These are phyloP conservation scores for Starmerella khaoyaiensis DNA, from an alignment of 805 yeast species.

Conservation along the genomic window DNA sequence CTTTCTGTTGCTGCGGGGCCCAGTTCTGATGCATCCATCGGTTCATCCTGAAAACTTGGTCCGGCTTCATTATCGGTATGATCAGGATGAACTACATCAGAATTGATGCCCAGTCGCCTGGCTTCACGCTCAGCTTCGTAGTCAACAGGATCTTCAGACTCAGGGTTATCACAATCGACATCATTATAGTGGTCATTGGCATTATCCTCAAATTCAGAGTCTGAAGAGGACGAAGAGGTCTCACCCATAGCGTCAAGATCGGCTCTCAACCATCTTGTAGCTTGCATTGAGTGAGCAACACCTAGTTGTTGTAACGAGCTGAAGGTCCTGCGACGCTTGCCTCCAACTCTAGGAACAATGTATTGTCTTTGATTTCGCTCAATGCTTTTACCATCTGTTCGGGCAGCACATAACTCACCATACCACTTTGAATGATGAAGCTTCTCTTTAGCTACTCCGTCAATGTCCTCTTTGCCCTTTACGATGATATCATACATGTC, in stretches of 20 bases:
- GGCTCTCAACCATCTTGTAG: conserved; percentile 14
- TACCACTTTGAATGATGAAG: conserved; percentile 75
- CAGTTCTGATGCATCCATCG: conserved; percentile 18
- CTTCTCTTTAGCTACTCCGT: conserved; percentile 37
- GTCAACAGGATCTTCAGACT: not conserved
- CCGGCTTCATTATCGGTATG: conserved; percentile 18
- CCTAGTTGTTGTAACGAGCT: conserved; percentile 67
- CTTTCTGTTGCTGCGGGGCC: not conserved
- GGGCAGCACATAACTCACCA: conserved; percentile 50
- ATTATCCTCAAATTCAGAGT: conserved; percentile 22
- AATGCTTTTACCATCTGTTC: conserved; percentile 27
- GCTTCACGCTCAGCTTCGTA: not conserved
- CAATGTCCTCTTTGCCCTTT: conserved; percentile 42
- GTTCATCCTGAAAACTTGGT: conserved; percentile 18
- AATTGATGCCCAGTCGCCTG: not conserved
- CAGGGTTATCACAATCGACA: conserved; percentile 1
- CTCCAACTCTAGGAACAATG: conserved; percentile 17
- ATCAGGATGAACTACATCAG: not conserved
- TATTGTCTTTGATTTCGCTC: conserved; percentile 6
- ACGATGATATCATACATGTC: conserved; percentile 62
- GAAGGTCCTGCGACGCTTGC: conserved; percentile 30
- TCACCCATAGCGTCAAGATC: conserved; percentile 7
- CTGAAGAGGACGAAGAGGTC: conserved; percentile 8
- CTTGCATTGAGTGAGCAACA: conserved; percentile 60
- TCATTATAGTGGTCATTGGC: conserved; percentile 20